Evolutionary conservation across 2,329 filamentous ascomycete genomes (phyloP).

Genomic region (Hymenoscyphus occultus): DNA sequence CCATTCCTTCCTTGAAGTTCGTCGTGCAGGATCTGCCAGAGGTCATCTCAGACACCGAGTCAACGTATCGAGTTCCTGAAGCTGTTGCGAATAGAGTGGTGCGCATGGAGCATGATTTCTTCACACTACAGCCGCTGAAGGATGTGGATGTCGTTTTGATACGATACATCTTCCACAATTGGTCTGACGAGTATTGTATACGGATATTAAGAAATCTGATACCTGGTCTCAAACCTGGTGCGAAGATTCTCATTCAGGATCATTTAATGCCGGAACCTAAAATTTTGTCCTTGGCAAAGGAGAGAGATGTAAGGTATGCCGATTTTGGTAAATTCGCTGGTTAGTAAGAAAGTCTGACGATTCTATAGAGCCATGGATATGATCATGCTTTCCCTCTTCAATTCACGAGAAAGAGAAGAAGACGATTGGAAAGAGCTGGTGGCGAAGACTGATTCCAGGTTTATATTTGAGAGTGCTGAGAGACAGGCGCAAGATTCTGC

Average conservation of each 20-base stretch:
- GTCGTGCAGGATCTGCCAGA: conserved; percentile 32
- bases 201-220: conserved; percentile 39
- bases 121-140: conserved; percentile 40
- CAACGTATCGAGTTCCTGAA: conserved; percentile 15
- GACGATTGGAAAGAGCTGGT: conserved; percentile 47
- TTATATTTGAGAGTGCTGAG: conserved; percentile 52
- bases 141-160: conserved; percentile 44
- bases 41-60: conserved; percentile 18
- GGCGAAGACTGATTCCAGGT: conserved; percentile 45
- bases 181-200: conserved; percentile 42
- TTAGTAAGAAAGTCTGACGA: conserved; percentile 1
- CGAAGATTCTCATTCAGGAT: conserved; percentile 38
- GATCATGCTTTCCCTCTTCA: conserved; percentile 50
- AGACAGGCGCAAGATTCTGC: conserved; percentile 48
- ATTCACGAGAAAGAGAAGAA: conserved; percentile 46
- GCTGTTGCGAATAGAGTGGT: conserved; percentile 24
- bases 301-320: conserved; percentile 14
- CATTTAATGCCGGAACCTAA: conserved; percentile 17
- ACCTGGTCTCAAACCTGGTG: conserved; percentile 42
- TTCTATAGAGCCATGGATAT: conserved; percentile 39
- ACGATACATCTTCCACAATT: conserved; percentile 48
- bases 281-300: conserved; percentile 10
- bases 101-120: conserved; percentile 44
- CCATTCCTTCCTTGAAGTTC: conserved; percentile 28
- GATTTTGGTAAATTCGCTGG: no score